phyloP scores from a whole-genome alignment of 345 rosid genomes.

The Syzygium jambos region DNA sequence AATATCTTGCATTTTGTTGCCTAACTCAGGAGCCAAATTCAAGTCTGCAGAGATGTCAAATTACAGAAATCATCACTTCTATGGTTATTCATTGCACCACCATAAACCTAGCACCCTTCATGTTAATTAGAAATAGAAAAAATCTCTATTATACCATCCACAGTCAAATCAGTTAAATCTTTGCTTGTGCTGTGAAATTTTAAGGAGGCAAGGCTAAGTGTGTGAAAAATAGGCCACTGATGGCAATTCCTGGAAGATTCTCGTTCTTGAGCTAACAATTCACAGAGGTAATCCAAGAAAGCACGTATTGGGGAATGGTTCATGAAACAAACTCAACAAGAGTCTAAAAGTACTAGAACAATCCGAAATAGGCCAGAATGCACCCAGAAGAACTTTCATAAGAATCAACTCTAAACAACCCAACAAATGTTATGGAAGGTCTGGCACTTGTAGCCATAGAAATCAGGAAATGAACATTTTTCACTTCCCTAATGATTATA shows the following conservation, averaged over 20 bases:
- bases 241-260: background rate
- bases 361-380: background rate
- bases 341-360: background rate
- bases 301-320: background rate
- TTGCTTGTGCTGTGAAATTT: background rate
- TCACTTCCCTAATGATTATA: background rate
- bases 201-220: background rate
- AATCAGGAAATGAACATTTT: background rate
- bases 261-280: background rate
- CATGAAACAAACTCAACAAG: background rate
- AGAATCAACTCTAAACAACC: background rate
- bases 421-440: background rate
- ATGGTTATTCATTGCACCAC: background rate
- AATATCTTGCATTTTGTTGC: conserved; percentile 39
- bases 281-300: background rate
- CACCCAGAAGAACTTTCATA: background rate
- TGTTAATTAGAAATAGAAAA: background rate
- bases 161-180: background rate
- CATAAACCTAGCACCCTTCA: background rate
- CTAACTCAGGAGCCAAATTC: conserved; percentile 40
- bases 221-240: background rate
- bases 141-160: background rate
- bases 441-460: background rate
- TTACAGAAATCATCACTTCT: background rate
- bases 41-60: conserved; percentile 40